Evolutionary conservation across 345 rosid genomes (phyloP).

Genomic region (Gossypium mustelinum): DNA sequence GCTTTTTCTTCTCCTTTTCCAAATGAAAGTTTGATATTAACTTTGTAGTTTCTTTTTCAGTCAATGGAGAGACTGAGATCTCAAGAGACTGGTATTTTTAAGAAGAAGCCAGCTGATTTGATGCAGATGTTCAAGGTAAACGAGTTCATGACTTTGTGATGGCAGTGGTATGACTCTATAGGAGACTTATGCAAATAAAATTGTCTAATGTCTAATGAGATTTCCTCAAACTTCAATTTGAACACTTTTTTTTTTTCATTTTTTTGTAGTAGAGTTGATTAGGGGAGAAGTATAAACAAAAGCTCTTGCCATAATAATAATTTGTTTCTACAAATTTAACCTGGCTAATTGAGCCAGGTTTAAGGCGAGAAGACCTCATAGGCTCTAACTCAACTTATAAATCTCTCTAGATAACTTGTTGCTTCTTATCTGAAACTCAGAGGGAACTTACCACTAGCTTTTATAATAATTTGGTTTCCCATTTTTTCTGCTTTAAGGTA

Average conservation of each 20-base stretch:
- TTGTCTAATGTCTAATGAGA: neutral
- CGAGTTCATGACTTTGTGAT: slow-evolving; percentile 12
- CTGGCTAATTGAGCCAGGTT: neutral
- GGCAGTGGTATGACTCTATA: neutral
- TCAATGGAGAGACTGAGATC: slow-evolving; percentile 95
- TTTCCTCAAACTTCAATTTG: neutral
- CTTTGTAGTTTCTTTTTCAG: slow-evolving; percentile 36
- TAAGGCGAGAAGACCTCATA: neutral
- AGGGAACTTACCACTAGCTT: neutral
- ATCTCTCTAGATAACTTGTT: neutral
- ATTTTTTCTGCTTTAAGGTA: neutral
- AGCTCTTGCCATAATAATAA: neutral
- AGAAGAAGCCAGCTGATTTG: slow-evolving; percentile 79
- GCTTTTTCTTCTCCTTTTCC: neutral
- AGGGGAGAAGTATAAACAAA: neutral
- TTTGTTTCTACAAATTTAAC: neutral
- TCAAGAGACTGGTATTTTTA: slow-evolving; percentile 78
- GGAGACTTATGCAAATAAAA: neutral
- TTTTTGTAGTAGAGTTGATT: neutral
- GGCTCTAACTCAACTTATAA: neutral
- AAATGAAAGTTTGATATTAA: slow-evolving; percentile 11
- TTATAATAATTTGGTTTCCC: neutral
- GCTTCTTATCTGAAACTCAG: neutral
- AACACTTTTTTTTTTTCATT: neutral
- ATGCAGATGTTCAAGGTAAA: slow-evolving; percentile 95